Conservation (phyloP, 306 rosid genomes). For the Corylus heterophylla region DNA sequence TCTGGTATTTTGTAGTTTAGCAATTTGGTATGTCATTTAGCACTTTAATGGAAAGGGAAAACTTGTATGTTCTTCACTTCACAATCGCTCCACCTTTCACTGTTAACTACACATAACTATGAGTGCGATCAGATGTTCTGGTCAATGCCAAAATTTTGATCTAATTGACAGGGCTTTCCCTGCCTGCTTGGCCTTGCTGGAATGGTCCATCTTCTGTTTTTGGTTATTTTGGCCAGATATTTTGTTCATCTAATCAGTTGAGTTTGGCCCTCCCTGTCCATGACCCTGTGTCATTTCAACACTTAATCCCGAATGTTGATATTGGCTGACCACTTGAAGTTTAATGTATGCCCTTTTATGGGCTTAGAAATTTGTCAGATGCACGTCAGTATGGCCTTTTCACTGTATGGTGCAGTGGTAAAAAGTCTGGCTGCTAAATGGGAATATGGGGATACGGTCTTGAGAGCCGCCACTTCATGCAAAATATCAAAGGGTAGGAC, state of each 20-base stretch:
- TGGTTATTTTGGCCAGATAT: conserved; percentile 1
- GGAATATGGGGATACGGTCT: neutral
- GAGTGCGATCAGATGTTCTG: neutral
- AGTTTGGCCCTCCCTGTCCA: neutral
- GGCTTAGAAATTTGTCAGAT: neutral
- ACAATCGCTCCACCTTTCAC: neutral
- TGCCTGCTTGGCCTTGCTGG: conserved; percentile 18
- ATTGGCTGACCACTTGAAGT: neutral
- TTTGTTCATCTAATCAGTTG: neutral
- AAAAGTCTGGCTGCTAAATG: neutral
- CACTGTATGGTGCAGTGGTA: neutral
- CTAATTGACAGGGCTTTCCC: conserved; percentile 9
- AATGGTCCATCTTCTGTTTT: neutral
- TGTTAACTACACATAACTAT: neutral
- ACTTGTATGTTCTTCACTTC: neutral
- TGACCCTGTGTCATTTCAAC: neutral
- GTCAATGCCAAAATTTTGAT: neutral
- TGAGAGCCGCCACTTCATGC: neutral
- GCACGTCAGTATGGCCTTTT: neutral
- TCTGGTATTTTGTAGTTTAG: conserved; percentile 1
- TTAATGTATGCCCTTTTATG: neutral
- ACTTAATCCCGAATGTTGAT: neutral
- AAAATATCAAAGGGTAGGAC: neutral
- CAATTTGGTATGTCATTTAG: neutral
- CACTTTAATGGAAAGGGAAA: neutral